Evolutionary conservation across 371 early-diverging fungal genomes (phyloP), one percentile per base, ranked within the genome.

Genomic region (Mortierella sp.): DNA sequence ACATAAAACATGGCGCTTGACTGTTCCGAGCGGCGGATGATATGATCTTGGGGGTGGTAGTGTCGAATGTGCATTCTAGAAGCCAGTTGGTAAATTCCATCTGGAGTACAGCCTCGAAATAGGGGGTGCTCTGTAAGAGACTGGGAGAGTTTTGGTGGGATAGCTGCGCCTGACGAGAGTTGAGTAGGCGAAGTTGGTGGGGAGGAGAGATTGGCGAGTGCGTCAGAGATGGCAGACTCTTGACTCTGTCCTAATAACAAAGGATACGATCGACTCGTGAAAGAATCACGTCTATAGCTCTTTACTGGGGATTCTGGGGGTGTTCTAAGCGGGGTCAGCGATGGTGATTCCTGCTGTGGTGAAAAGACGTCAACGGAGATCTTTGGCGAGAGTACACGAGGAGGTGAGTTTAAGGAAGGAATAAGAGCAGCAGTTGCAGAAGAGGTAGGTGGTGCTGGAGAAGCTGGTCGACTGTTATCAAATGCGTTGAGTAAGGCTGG

Each of bases 1-100:
- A 97, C 78, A 61, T 96, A 93, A 73, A 96, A 97, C 93, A 97
- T 93, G 62, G 95, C 94, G 64, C 88, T 90, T 24, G 94, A 93
- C 32, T 85, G 86, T 59, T 94, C 96, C 1, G 81, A 81, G 4
- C 76, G 81, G 14, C 71, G 72, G 54, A 81, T 81, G 67, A 81
- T 81, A 63, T 81, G 81, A 30, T 81, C 81, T 64, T 81, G 81
- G 0, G 81, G 81, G 30, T 81, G 70, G 47, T 81, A 81, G 40
- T 81, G 81, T 26, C 81, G 81, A 52, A 81, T 81, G 37, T 81
- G 81, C 81, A 81, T 81, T 54, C 66, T 81, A 0, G 81, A 81
- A 24, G 81, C 81, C 2, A 81, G 73, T 5, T 61, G 58, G 16
- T 72, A 72, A 6, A 81, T 81, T 11, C 70, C 81, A 14, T 51